Base-by-base conservation (phyloP, 768 basidiomycete genomes). In the Agrocybe chaxingu region DNA sequence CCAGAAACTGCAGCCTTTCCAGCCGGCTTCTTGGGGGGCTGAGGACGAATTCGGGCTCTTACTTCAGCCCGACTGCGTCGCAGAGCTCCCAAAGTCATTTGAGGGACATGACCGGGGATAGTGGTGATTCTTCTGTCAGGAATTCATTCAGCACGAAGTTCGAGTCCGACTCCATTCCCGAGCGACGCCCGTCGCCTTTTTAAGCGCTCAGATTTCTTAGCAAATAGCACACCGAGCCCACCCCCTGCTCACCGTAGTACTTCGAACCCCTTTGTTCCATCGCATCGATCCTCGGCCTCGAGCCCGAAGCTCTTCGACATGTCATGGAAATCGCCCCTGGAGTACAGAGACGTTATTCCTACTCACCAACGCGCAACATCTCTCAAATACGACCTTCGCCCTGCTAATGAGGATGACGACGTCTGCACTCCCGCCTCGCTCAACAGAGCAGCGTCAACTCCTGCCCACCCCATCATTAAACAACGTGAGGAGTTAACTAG, bases 1-100 rank as follows among this genome's bases (percentile, higher is more conserved):
- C 57, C 64, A 9, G 58, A 69, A 13, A 67, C 67, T 36, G 30
- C 62, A 0, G 61, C 72, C 2, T 89, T 87, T 52, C 87, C 89
- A 31, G n/a, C 88, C 88, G 3, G 58, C 68, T 24, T 72, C 80
- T 13, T 90, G 88, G 88, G 83, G 80, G 6, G 59, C 61, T 10
- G 63, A 61, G 32, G 32, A 74, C 72, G 50, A 67, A 75, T 47
- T 65, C 68, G 7, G 84, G 80, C 1, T 81, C 85, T 7, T 84
- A 84, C 62, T 86, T 87, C 57, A 61, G 63, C 45, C 60, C 62
- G 7, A 46, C 57, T 13, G 45, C 57, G 33, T 50, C 60, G 24
- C 24, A 24, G 24, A 24, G 24, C 24, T 24, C 24, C 24, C 53
- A 42, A 24, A 45, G 62, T 3, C 62, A 62, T 50, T 55, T 56